Base-by-base conservation (phyloP, 805 yeast species). In the Tetrapisispora namnaoensis region DNA sequence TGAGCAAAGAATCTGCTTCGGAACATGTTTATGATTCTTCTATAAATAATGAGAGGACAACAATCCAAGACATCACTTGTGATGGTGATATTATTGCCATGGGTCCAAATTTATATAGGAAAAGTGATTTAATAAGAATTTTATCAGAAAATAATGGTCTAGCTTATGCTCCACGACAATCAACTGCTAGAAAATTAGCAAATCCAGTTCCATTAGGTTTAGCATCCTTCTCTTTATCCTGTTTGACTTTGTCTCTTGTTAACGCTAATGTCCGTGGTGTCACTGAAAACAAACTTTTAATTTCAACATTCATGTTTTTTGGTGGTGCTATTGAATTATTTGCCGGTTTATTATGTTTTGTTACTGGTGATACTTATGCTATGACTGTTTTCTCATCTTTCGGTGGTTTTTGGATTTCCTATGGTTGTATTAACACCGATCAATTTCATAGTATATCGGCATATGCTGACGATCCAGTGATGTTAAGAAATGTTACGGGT, bases 401-500 rank as follows among this genome's bases (percentile, higher is more conserved):
- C 55, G 91, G 86, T 50, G 90, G 87, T 3, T 83, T 83, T 63
- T 83, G 91, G 91, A 77, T 81, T 70, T 71, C 82, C 27, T 83
- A 79, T 71, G 89, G 82, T 51, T 84, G 84, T 32, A 76, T 83
- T 34, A 64, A 67, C 50, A 72, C 77, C 44, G 81, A 80, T 44
- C 75, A 76, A 59, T 81, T 80, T 61, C 80, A 80, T 24, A 76
- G 79, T 28, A 66, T 64, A 2, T 67, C 75, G 1, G 76, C 76
- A 6, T 77, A 80, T 53, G 67, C 67, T 35, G 73, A 67, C 5
- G 72, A 72, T 49, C 66, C 70, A 7, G 60, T 65, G 17, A 79
- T 75, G 57, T 61, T 73, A 21, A 62, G 62, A 39, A 76, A 79
- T 53, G 82, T 79, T 1, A 55, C 76, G 27, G 87, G 85, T 1